phyloP scores from a whole-genome alignment of 2,329 filamentous ascomycete genomes.

The Biscogniauxia sp. region DNA sequence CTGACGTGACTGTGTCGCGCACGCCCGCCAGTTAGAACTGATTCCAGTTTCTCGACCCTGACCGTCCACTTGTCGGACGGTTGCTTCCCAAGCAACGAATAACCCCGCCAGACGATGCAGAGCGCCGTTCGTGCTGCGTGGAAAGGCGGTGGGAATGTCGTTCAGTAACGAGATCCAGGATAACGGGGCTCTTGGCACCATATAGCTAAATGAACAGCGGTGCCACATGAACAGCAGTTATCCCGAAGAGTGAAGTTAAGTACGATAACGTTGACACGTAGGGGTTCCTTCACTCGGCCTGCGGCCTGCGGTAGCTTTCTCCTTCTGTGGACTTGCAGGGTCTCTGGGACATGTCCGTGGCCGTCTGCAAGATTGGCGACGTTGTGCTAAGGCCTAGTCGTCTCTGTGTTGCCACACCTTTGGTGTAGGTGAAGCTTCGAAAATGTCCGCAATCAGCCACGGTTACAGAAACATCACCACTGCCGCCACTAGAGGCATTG shows the following conservation, averaged over 20 bases:
- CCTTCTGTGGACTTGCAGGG: slow-evolving; percentile 12
- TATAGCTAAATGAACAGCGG: slow-evolving; percentile 2
- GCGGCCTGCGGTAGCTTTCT: slow-evolving; percentile 8
- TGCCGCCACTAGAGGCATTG: neutral
- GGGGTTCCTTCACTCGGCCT: slow-evolving; percentile 9
- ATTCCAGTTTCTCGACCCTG: slow-evolving; percentile 9
- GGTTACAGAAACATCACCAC: neutral
- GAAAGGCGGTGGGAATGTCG: slow-evolving; percentile 25
- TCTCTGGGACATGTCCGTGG: slow-evolving; percentile 15
- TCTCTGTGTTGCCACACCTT: slow-evolving; percentile 19
- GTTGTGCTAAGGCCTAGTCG: slow-evolving; percentile 26
- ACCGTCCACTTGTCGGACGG: slow-evolving; percentile 19
- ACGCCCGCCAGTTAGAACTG: slow-evolving; percentile 9
- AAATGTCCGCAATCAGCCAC: neutral
- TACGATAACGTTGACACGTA: slow-evolving; percentile 16
- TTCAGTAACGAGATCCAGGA: slow-evolving; percentile 15
- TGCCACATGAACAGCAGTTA: slow-evolving; percentile 13
- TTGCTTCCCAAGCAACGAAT: slow-evolving; percentile 19
- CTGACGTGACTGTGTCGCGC: slow-evolving; percentile 12
- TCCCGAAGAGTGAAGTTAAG: slow-evolving; percentile 14
- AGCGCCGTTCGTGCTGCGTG: slow-evolving; percentile 26
- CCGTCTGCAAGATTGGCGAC: slow-evolving; percentile 39
- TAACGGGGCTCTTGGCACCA: slow-evolving; percentile 6
- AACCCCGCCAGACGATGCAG: slow-evolving; percentile 25
- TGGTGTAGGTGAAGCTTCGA: neutral